Evolutionary conservation across 108 stramenopile species (phyloP).

Genomic region (Discostella stelligeroides): DNA sequence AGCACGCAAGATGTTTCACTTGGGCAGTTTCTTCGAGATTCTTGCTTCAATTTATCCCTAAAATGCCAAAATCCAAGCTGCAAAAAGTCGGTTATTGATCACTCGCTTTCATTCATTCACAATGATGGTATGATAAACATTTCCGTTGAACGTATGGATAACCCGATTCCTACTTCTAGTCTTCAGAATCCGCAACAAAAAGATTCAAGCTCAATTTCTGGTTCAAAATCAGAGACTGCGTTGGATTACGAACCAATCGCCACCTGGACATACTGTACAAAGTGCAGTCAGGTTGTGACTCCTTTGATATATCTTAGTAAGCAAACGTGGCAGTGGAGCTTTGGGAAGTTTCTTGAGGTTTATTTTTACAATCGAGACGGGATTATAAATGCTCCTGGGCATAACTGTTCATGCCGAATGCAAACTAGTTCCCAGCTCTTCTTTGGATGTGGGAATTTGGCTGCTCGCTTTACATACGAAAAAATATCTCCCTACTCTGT

Average conservation of each 20-base stretch:
- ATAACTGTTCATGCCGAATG: constrained; percentile 70
- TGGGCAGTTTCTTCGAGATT: constrained; percentile 92
- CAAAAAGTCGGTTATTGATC: constrained; percentile 92
- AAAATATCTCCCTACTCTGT: constrained; percentile 82
- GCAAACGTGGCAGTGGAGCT: constrained; percentile 94
- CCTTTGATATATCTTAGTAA: constrained; percentile 83
- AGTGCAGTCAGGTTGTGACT: constrained; percentile 86
- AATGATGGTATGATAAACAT: constrained; percentile 91
- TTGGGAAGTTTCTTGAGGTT: constrained; percentile 96
- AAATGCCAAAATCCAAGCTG: constrained; percentile 92
- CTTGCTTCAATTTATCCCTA: constrained; percentile 92
- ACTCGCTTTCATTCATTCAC: constrained; percentile 92
- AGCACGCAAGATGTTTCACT: constrained; percentile 89
- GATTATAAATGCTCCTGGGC: constrained; percentile 71
- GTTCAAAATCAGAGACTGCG: constrained; percentile 20
- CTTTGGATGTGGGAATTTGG: constrained; percentile 87
- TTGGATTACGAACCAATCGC: constrained; percentile 71
- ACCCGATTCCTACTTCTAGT: constrained; percentile 60
- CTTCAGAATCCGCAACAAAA: constrained; percentile 26
- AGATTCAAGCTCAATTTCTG: constrained; percentile 35
- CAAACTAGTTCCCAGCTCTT: constrained; percentile 84
- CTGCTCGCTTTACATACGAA: constrained; percentile 92
- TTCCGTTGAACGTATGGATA: constrained; percentile 84
- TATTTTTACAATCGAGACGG: constrained; percentile 93
- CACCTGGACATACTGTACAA: constrained; percentile 93